Evolutionary conservation across 148 eudicot genomes (phyloP).

Genomic region (Rhododendron kiyosumense): DNA sequence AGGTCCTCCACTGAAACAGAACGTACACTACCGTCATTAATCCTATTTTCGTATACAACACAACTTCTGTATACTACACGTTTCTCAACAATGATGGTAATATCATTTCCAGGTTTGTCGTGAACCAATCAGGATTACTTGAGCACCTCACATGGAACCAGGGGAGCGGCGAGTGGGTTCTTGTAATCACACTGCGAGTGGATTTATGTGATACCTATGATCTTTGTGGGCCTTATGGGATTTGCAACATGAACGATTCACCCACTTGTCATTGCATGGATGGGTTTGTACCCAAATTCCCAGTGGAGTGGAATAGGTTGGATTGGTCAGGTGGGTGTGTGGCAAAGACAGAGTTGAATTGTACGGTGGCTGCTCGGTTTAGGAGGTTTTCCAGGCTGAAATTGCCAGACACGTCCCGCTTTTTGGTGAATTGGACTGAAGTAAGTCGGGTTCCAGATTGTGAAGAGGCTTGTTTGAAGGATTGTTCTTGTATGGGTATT

Average conservation of each 20-base stretch:
- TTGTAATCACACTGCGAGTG: not conserved
- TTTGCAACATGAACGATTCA: not conserved
- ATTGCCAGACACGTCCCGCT: constrained; percentile 18
- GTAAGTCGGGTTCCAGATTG: constrained; percentile 9
- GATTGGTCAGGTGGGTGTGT: constrained; percentile 25
- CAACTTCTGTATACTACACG: constrained; percentile 10
- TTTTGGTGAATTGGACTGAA: not conserved
- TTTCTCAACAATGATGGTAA: constrained; percentile 3
- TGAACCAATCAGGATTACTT: constrained; percentile 15
- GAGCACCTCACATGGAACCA: constrained; percentile 13
- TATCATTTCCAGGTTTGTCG: constrained; percentile 18
- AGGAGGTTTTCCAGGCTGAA: constrained; percentile 17
- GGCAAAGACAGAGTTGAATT: constrained; percentile 11
- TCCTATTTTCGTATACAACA: constrained; percentile 3
- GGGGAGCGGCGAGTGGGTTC: constrained; percentile 10
- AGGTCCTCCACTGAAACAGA: constrained; percentile 10
- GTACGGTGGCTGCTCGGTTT: constrained; percentile 8
- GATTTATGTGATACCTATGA: constrained; percentile 16
- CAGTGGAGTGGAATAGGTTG: constrained; percentile 9
- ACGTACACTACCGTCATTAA: constrained; percentile 8
- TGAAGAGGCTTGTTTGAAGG: constrained; percentile 11
- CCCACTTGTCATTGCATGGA: constrained; percentile 15
- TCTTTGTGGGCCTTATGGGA: constrained; percentile 17
- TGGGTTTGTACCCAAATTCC: constrained; percentile 20
- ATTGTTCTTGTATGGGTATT: constrained; percentile 28